phyloP scores from a whole-genome alignment of 164 flowering plant species.

The Nymphaea thermarum region DNA sequence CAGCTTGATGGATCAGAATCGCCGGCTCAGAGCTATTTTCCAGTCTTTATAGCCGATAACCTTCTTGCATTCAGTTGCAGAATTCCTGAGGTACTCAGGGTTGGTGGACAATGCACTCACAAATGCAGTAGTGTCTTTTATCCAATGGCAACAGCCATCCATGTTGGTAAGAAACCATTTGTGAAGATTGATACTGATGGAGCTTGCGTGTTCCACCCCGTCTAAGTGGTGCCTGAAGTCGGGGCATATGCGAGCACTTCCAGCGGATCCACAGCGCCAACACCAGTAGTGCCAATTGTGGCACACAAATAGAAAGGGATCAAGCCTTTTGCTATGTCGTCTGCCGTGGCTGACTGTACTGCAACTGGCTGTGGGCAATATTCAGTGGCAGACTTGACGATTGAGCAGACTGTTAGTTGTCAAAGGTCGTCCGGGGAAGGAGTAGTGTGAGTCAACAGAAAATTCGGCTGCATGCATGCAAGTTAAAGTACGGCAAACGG shows the following conservation, averaged over 20 bases:
- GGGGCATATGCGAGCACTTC: conserved; percentile 95
- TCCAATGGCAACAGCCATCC: conserved; percentile 86
- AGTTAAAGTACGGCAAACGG: no score
- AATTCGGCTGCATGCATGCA: no score
- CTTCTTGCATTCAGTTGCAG: conserved; percentile 25
- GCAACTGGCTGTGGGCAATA: conserved; percentile 58
- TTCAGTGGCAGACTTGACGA: conserved; percentile 47
- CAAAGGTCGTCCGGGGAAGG: no score
- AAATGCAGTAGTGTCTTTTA: conserved; percentile 72
- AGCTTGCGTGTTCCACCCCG: conserved; percentile 84
- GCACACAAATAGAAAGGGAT: conserved; percentile 74
- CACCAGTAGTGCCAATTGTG: conserved; percentile 87
- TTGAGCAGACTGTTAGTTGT: no score
- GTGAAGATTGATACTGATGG: conserved; percentile 91
- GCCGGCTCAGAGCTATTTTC: conserved; percentile 93
- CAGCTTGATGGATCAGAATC: no score
- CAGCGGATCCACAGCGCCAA: conserved; percentile 94
- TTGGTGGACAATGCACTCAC: conserved; percentile 77
- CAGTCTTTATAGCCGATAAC: conserved; percentile 92
- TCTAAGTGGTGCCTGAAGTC: conserved; percentile 68
- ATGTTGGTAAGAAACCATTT: conserved; percentile 93
- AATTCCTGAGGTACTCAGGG: conserved; percentile 79
- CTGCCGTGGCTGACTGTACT: conserved; percentile 37
- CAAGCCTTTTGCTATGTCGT: conserved; percentile 52
- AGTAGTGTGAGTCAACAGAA: no score